phyloP scores from a whole-genome alignment of 129 eudicot species.

The Flaveria sonorensis region DNA sequence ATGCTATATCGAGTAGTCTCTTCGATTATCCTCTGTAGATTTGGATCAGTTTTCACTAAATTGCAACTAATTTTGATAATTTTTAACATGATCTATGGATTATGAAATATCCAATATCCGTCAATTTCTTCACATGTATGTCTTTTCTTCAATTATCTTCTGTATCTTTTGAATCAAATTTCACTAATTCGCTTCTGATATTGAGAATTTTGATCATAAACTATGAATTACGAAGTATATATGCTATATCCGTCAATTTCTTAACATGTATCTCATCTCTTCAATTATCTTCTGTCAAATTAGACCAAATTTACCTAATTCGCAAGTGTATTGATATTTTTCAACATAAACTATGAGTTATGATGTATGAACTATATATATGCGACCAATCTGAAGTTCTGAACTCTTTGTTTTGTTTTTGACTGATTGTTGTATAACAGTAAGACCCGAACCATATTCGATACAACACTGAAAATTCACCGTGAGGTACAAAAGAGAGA shows the following conservation, averaged over 20 bases:
- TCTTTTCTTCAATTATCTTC: not conserved
- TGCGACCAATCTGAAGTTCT: too few species aligned
- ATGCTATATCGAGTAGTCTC: not conserved
- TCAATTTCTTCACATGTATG: too few species aligned
- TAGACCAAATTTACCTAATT: not conserved
- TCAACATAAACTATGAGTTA: not conserved
- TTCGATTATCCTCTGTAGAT: not conserved
- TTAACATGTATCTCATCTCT: not conserved
- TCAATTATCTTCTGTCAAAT: not conserved
- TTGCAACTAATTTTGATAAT: not conserved
- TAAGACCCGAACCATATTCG: slow-evolving; percentile 62
- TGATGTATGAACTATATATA: not conserved
- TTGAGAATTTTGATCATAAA: not conserved
- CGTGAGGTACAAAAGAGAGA: slow-evolving; percentile 70
- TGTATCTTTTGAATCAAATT: not conserved
- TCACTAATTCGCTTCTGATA: not conserved
- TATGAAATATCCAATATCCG: not conserved
- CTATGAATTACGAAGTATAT: not conserved
- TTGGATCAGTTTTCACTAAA: not conserved
- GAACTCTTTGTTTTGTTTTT: not conserved
- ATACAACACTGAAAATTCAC: slow-evolving; percentile 62
- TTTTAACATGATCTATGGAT: not conserved
- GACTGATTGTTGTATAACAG: slow-evolving; percentile 36
- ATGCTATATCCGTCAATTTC: not conserved
- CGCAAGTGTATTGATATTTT: not conserved